These are phyloP conservation scores for Rhodotorula paludigena DNA, from an alignment of 768 basidiomycete genomes.

Conservation along the genomic window DNA sequence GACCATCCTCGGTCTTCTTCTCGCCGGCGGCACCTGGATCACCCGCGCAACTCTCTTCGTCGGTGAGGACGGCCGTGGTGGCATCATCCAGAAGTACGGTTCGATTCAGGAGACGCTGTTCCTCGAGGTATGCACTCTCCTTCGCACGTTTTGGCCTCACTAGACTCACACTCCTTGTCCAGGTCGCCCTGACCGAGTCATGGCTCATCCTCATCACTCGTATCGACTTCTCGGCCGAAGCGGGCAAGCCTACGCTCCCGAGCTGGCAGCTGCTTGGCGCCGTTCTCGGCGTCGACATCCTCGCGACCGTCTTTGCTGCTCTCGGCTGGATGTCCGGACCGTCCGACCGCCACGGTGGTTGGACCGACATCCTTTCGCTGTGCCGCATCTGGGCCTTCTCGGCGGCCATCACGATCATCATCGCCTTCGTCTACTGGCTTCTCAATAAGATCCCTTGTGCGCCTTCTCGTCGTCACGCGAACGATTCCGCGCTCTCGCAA, in stretches of 20 bases:
- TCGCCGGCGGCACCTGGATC: conserved; percentile 54
- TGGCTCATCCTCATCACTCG: conserved; percentile 49
- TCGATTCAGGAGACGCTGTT: conserved; percentile 22
- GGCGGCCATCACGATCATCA: conserved; percentile 38
- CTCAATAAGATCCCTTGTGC: conserved; percentile 50
- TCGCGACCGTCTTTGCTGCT: conserved; percentile 45
- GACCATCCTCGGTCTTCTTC: conserved; percentile 45
- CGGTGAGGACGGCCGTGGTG: conserved; percentile 42
- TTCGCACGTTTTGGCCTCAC: neutral
- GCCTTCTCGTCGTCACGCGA: too few relatives aligned
- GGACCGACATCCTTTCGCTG: conserved; percentile 50
- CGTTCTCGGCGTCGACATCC: conserved; percentile 45
- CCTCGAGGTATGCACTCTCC: conserved; percentile 2
- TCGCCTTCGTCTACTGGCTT: conserved; percentile 49
- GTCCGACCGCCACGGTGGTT: conserved; percentile 29
- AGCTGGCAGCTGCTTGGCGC: conserved; percentile 50
- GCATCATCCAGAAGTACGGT: conserved; percentile 54
- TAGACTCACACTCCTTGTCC: conserved; percentile 51
- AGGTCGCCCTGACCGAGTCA: conserved; percentile 54
- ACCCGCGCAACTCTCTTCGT: conserved; percentile 52
- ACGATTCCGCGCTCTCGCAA: too few relatives aligned
- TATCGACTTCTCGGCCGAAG: neutral
- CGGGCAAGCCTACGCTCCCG: conserved; percentile 46
- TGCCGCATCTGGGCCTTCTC: neutral
- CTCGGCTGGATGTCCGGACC: conserved; percentile 29